Evolutionary conservation across 805 yeast species (phyloP).

Genomic region (Candida mattraensis): DNA sequence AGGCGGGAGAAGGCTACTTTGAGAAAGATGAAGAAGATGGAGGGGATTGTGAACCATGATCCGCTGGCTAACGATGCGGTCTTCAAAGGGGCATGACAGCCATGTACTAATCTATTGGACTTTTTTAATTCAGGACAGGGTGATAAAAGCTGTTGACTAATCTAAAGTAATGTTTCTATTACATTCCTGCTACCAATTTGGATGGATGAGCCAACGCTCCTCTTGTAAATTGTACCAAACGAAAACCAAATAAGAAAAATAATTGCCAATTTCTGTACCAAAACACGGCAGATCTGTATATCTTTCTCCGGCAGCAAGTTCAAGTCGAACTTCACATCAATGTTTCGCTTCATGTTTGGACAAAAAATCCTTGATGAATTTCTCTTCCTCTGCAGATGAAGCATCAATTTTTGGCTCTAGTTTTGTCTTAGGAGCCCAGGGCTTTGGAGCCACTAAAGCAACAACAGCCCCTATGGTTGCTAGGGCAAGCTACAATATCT

Average conservation of each 20-base stretch:
- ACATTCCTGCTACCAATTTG: too few relatives aligned
- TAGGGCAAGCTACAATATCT: conserved; percentile 55
- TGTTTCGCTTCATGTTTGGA: conserved; percentile 40
- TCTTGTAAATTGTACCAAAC: too few relatives aligned
- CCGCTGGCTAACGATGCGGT: conserved; percentile 79
- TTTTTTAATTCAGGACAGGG: not conserved
- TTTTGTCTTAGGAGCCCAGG: conserved; percentile 60
- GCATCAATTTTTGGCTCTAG: conserved; percentile 74
- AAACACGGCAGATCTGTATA: conserved; percentile 1
- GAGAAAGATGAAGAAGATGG: conserved; percentile 74
- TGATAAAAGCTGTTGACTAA: too few relatives aligned
- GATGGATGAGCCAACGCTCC: too few relatives aligned
- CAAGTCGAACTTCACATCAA: not conserved
- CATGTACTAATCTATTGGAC: not conserved
- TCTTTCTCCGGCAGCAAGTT: not conserved
- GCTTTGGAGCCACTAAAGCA: conserved; percentile 66
- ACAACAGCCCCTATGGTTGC: conserved; percentile 76
- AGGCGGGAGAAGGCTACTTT: conserved; percentile 80
- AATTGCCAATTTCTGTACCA: too few relatives aligned
- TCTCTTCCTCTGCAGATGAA: conserved; percentile 82
- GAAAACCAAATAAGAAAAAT: too few relatives aligned
- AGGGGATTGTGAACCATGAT: conserved; percentile 70
- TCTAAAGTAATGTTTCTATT: too few relatives aligned
- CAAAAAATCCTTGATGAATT: conserved; percentile 75
- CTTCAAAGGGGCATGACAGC: conserved; percentile 47